Percentiles rank a stretch among this genome's conserved stretches.
Conservation (phyloP, 2,329 filamentous ascomycete genomes). For the Aschersonia sp. region DNA sequence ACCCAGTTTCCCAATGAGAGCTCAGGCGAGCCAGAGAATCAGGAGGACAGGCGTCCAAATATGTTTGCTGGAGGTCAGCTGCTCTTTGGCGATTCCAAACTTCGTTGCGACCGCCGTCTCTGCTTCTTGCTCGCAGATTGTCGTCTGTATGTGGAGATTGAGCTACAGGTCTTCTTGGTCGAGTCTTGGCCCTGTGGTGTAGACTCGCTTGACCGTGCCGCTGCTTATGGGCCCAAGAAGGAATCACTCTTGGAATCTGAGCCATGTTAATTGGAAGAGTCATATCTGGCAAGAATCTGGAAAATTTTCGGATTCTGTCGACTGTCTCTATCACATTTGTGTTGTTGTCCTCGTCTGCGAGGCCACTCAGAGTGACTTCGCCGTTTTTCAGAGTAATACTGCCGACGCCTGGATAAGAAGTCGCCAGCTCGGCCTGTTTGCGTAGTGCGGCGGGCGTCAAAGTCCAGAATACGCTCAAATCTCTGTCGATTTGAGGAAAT, state of each 20-base stretch:
- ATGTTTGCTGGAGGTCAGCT: constrained; percentile 24
- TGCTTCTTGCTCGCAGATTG: neutral
- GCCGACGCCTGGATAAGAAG: constrained; percentile 26
- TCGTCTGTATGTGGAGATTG: constrained; percentile 1
- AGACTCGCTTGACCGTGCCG: constrained; percentile 8
- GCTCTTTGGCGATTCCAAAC: neutral
- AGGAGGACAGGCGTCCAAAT: constrained; percentile 41
- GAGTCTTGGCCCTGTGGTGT: constrained; percentile 13
- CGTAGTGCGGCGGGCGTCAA: constrained; percentile 54
- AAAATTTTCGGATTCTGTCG: constrained; percentile 58
- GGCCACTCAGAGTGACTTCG: constrained; percentile 29
- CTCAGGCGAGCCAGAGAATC: constrained; percentile 43
- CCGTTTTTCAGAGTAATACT: constrained; percentile 49
- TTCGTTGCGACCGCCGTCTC: neutral
- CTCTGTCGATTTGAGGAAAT: constrained; percentile 64
- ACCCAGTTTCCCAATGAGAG: constrained; percentile 46
- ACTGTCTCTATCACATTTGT: constrained; percentile 29
- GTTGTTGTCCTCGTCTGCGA: constrained; percentile 16
- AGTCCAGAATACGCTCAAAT: constrained; percentile 65
- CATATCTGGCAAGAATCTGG: constrained; percentile 65
- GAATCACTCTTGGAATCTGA: constrained; percentile 18
- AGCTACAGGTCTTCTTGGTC: constrained; percentile 12
- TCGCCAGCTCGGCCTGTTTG: constrained; percentile 31
- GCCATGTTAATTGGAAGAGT: constrained; percentile 70
- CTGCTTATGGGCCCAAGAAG: constrained; percentile 43